Conservation (phyloP, 1,284 basidiomycete species). For the Takashimella koratensis region DNA sequence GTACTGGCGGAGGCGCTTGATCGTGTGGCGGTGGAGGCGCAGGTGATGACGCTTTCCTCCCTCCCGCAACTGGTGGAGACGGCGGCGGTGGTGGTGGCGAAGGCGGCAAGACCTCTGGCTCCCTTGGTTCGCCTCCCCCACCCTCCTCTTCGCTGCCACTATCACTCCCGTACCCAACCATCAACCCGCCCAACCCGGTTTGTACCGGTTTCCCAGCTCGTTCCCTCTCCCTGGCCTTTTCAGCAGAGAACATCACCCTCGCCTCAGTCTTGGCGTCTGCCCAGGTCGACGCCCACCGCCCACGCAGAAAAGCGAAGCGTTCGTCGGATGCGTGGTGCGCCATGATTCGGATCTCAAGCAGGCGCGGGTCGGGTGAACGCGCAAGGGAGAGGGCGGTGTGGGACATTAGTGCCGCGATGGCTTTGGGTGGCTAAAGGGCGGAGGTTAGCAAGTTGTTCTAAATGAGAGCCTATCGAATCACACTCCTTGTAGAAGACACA, state of each 20-base stretch:
- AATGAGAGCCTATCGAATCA: neutral
- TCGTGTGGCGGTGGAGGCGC: slow-evolving; percentile 13
- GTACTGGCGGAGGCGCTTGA: slow-evolving; percentile 9
- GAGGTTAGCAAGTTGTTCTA: no score
- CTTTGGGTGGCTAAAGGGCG: slow-evolving; percentile 63
- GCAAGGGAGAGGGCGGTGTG: slow-evolving; percentile 67
- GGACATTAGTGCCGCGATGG: slow-evolving; percentile 64
- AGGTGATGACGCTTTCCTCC: slow-evolving; percentile 14
- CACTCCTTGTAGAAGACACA: neutral
- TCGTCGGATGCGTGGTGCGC: slow-evolving; percentile 70
- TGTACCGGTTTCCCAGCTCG: slow-evolving; percentile 4
- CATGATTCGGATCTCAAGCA: slow-evolving; percentile 80
- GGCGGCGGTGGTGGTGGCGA: slow-evolving; percentile 14
- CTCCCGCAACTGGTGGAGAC: slow-evolving; percentile 4
- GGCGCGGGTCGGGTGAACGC: slow-evolving; percentile 66
- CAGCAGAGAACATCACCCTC: neutral
- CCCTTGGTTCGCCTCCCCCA: slow-evolving; percentile 8
- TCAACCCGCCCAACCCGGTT: slow-evolving; percentile 23
- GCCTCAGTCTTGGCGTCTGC: slow-evolving; percentile 5
- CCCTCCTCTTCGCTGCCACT: slow-evolving; percentile 23
- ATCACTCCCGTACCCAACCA: slow-evolving; percentile 47
- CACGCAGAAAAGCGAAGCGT: slow-evolving; percentile 71
- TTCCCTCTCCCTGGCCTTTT: slow-evolving; percentile 13
- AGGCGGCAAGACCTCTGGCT: slow-evolving; percentile 10
- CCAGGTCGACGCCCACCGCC: slow-evolving; percentile 68